Base-by-base conservation (phyloP, 2,329 filamentous ascomycete species). In the Fusarium lateritium region DNA sequence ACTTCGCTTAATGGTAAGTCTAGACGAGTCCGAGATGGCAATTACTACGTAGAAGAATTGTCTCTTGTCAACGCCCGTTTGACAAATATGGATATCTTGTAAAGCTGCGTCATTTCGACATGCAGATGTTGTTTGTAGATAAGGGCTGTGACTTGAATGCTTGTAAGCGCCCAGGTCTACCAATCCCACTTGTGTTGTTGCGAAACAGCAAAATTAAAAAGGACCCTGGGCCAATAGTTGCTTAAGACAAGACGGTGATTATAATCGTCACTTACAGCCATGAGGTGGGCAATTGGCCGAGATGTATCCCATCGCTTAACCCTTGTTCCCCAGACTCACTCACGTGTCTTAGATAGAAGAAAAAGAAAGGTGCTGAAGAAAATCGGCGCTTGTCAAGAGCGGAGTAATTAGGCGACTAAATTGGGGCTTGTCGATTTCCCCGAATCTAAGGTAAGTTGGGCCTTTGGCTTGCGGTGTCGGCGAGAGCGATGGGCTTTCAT, bases 401-500 rank as follows among this genome's bases (percentile, higher is more conserved):
- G 11, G 19, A 22, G 39, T 22, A 42, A 42, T 42, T 42, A 42
- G 19, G 34, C 33, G 24, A 56, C 56, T 40, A 11, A 13, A 31
- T 31, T 13, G 54, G 38, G 54, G 54, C 54, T 56, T 50, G 47
- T 21, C 36, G 39, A 40, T 19, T 43, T 56, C 56, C 50, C 40
- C 55, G 34, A 36, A 36, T 36, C 34, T 33, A 39, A 31, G 42
- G 21, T 44, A 24, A 13, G 14, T 62, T 36, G 17, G 33, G 19
- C 28, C 21, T 14, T 52, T 34, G 19, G 28, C 51, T 66, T 56
- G 43, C 51, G 62, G 62, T 36, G 36, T 56, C 56, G 50, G 64
- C 62, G 56, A 67, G 19, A 44, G 64, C 64, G 64, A 67, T 33
- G 34, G 28, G 26, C 22, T 57, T 9, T 7, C n/a, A n/a, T 44